Conservation (phyloP, 2,329 filamentous ascomycete species). For the Exophiala aquamarina region DNA sequence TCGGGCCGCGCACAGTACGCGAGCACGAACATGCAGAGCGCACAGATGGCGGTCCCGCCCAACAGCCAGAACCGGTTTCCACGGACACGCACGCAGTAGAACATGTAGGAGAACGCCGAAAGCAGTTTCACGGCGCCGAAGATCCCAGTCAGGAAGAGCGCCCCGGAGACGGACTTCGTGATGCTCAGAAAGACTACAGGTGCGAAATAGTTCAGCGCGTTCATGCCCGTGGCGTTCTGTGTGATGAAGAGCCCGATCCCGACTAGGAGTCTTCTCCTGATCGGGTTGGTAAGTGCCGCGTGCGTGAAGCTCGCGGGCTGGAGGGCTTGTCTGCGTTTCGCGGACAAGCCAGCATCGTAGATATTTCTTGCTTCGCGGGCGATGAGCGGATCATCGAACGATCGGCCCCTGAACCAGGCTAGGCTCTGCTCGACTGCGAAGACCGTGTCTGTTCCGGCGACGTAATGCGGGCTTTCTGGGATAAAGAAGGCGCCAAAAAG, state of each 20-base stretch:
- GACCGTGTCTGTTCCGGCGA: slow-evolving; percentile 51
- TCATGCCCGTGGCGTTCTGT: slow-evolving; percentile 18
- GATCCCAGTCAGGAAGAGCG: slow-evolving; percentile 18
- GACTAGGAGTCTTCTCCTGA: slow-evolving; percentile 12
- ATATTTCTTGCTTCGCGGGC: slow-evolving; percentile 19
- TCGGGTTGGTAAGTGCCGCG: slow-evolving; percentile 35
- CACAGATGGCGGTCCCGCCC: slow-evolving; percentile 15
- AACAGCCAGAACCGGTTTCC: slow-evolving; percentile 20
- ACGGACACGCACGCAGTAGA: slow-evolving; percentile 17
- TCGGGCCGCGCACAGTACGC: slow-evolving; percentile 11
- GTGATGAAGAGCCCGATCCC: slow-evolving; percentile 18
- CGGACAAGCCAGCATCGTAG: neutral
- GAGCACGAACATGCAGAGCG: slow-evolving; percentile 17
- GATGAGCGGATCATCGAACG: slow-evolving; percentile 18
- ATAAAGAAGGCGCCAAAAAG: slow-evolving; percentile 48
- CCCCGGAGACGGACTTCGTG: slow-evolving; percentile 13
- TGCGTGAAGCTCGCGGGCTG: slow-evolving; percentile 44
- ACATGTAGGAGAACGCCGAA: slow-evolving; percentile 15
- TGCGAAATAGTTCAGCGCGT: slow-evolving; percentile 20
- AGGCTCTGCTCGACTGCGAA: slow-evolving; percentile 43
- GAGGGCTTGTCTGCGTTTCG: slow-evolving; percentile 20
- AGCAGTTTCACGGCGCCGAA: slow-evolving; percentile 19
- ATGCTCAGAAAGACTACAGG: slow-evolving; percentile 19
- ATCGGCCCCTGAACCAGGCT: slow-evolving; percentile 38
- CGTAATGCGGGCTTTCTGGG: slow-evolving; percentile 54